A percentile compares a stretch with the other conserved stretches of the same genome.
These are phyloP conservation scores for Arctostaphylos glauca DNA, from an alignment of 148 eudicot genomes.

Conservation along the genomic window DNA sequence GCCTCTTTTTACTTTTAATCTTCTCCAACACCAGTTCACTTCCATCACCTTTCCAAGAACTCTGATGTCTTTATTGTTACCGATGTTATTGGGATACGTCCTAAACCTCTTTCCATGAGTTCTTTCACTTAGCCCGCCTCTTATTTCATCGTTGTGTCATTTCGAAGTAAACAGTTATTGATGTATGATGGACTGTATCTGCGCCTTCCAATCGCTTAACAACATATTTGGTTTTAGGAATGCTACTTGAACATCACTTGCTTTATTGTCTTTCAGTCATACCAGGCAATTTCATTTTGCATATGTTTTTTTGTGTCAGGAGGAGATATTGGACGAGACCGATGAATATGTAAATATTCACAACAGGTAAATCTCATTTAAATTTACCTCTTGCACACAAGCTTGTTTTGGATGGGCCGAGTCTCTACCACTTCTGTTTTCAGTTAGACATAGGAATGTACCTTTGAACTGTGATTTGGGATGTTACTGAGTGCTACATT, in stretches of 20 bases:
- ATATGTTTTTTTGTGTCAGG: conserved; percentile 41
- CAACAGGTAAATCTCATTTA: conserved; percentile 56
- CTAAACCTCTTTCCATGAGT: background rate
- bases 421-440: conserved; percentile 1
- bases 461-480: background rate
- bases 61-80: background rate
- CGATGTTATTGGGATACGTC: background rate
- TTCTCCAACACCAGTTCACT: background rate
- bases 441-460: background rate
- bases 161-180: background rate
- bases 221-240: background rate
- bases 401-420: background rate
- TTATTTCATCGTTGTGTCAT: background rate
- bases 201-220: background rate
- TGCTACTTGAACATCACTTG: background rate
- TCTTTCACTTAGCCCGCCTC: background rate
- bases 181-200: background rate
- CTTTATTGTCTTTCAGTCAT: background rate
- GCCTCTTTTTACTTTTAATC: background rate
- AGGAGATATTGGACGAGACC: conserved; percentile 96
- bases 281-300: conserved; percentile 16
- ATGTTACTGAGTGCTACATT: background rate
- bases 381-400: background rate
- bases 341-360: conserved; percentile 98
- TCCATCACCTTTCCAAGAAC: background rate